Percentiles rank a stretch among this genome's conserved stretches.
These are phyloP conservation scores for Arthrobotrys conoides DNA, from an alignment of 2,329 filamentous ascomycete species.

Conservation along the genomic window DNA sequence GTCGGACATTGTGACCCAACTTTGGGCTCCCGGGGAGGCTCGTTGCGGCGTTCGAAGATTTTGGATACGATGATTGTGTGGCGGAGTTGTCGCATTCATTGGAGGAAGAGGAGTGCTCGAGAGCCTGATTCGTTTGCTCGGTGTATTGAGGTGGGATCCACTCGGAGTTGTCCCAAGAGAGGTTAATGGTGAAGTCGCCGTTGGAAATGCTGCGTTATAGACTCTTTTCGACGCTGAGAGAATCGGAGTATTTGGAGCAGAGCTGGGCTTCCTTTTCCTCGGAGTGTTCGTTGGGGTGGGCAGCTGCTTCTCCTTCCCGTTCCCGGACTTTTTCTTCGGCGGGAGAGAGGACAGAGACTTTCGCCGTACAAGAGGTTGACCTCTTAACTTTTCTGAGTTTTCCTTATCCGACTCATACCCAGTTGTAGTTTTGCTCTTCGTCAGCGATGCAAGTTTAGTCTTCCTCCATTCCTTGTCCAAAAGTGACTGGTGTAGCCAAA, in stretches of 20 bases:
- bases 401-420: conserved; percentile 58
- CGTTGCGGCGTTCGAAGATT: conserved; percentile 37
- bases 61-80: conserved; percentile 31
- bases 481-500: conserved; percentile 69
- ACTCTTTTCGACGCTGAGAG: conserved; percentile 38
- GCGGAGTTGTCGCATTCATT: conserved; percentile 41
- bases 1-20: conserved; percentile 37
- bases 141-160: conserved; percentile 39
- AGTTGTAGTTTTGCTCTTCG: conserved; percentile 51
- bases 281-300: conserved; percentile 52
- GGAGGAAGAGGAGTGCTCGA: conserved; percentile 32
- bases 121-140: conserved; percentile 35
- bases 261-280: conserved; percentile 42
- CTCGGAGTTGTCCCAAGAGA: conserved; percentile 31
- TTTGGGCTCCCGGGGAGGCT: conserved; percentile 38
- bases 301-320: conserved; percentile 40
- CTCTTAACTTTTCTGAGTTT: conserved; percentile 43
- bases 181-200: conserved; percentile 41
- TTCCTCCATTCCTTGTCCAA: conserved; percentile 56
- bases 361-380: conserved; percentile 44
- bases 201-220: conserved; percentile 37
- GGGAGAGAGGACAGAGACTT: conserved; percentile 50
- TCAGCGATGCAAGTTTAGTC: conserved; percentile 44
- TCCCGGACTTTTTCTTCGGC: conserved; percentile 40
- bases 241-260: conserved; percentile 38